Percentiles rank a stretch among this genome's conserved stretches.
Conservation (phyloP, 2,329 filamentous ascomycete species). For the Fusarium sp. region DNA sequence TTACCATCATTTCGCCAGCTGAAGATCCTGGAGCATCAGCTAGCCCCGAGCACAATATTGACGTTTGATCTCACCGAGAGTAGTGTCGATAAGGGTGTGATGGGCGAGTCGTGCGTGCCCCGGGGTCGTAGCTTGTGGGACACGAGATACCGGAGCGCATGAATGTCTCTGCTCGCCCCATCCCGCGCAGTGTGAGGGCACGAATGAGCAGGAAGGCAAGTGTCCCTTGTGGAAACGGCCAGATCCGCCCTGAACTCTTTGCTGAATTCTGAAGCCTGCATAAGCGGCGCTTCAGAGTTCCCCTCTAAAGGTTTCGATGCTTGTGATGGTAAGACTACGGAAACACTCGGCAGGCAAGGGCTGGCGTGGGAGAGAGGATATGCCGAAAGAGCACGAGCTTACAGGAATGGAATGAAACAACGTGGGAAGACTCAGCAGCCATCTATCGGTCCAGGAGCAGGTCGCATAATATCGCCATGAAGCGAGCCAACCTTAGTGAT, state of each 20-base stretch:
- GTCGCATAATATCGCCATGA: slow-evolving; percentile 32
- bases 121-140: slow-evolving; percentile 20
- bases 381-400: slow-evolving; percentile 19
- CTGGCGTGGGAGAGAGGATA: slow-evolving; percentile 15
- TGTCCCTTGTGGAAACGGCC: slow-evolving; percentile 41
- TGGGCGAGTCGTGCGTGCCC: slow-evolving; percentile 34
- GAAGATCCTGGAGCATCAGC: slow-evolving; percentile 42
- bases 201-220: slow-evolving; percentile 42
- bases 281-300: slow-evolving; percentile 47
- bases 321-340: slow-evolving; percentile 33
- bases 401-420: slow-evolving; percentile 29
- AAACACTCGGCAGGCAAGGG: slow-evolving; percentile 28
- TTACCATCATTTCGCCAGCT: slow-evolving; percentile 44
- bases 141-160: slow-evolving; percentile 36
- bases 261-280: slow-evolving; percentile 49
- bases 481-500: slow-evolving; percentile 29
- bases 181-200: slow-evolving; percentile 27
- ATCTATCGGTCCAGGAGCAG: slow-evolving; percentile 30
- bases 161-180: slow-evolving; percentile 33
- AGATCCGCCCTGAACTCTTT: slow-evolving; percentile 39
- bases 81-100: slow-evolving; percentile 38
- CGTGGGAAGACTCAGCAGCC: slow-evolving; percentile 36
- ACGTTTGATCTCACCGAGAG: slow-evolving; percentile 35
- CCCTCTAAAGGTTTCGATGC: slow-evolving; percentile 18
- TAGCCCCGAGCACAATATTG: slow-evolving; percentile 26